Conservation (phyloP, 768 basidiomycete species). For the Suillus tomentosus region DNA sequence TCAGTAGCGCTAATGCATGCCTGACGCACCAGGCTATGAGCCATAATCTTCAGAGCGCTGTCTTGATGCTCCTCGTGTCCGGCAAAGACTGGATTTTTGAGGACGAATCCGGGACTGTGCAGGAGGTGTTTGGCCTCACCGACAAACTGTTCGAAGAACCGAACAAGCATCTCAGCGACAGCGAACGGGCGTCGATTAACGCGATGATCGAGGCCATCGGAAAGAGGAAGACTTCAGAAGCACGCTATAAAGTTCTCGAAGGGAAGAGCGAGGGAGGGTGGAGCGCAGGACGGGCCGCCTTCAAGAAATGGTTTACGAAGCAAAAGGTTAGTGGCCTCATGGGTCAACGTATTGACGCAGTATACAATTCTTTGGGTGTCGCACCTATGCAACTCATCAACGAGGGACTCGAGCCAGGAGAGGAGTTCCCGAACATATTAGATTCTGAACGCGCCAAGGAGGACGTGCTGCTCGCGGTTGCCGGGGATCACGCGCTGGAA, state of each 20-base stretch:
- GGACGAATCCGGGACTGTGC: background rate
- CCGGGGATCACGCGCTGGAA: background rate
- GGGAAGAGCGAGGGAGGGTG: background rate
- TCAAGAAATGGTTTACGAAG: background rate
- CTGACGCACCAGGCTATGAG: background rate
- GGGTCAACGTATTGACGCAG: background rate
- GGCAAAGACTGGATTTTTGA: background rate
- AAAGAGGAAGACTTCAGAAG: background rate
- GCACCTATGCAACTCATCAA: background rate
- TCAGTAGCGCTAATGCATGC: background rate
- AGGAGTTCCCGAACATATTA: too few species aligned
- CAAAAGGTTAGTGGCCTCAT: background rate
- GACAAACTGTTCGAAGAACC: background rate
- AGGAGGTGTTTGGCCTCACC: background rate
- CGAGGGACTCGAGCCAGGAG: background rate
- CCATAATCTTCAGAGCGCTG: background rate
- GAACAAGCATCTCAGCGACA: background rate
- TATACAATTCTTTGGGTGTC: background rate
- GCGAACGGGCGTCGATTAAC: background rate
- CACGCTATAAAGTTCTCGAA: background rate
- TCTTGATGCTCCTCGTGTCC: background rate
- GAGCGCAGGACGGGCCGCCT: background rate
- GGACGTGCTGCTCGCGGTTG: background rate
- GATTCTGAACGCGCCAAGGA: too few species aligned
- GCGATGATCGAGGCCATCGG: background rate